Evolutionary conservation across 768 basidiomycete genomes (phyloP), one percentile per base, ranked within the genome.

Genomic region (Dendrothele bispora): DNA sequence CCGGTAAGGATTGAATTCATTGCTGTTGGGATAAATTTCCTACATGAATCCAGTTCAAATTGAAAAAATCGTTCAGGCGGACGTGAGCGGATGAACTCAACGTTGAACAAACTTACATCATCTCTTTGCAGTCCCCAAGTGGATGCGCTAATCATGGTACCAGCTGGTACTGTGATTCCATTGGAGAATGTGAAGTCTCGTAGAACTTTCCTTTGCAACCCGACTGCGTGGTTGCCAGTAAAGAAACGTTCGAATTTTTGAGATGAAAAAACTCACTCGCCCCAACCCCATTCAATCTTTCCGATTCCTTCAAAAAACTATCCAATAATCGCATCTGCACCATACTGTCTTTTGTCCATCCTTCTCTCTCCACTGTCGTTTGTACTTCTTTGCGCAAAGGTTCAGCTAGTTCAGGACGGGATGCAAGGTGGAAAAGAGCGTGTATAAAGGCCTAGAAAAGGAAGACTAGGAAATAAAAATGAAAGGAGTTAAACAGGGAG

Each of bases 1-100:
- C 5, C 80, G 71, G 61, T 78, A 78, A 0, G 71, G 72, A 32
- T 75, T 62, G 46, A 83, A 74, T 2, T 61, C 58, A 25, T 62
- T 55, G 0, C 80, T 61, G 41, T 75, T 64, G n/a, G 61, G 51
- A 53, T 80, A 83, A 18, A 64, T 55, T n/a, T 60, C 61, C 66
- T 65, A 30, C 7, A n/a, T n/a, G n/a, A n/a, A n/a, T n/a, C n/a
- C n/a, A n/a, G n/a, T n/a, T n/a, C n/a, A n/a, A n/a, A n/a, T n/a
- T n/a, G n/a, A n/a, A n/a, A n/a, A n/a, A n/a, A n/a, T n/a, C n/a
- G n/a, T n/a, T n/a, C n/a, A n/a, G n/a, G n/a, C n/a, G n/a, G n/a
- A n/a, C n/a, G n/a, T n/a, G n/a, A n/a, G n/a, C n/a, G n/a, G n/a
- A n/a, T n/a, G n/a, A n/a, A n/a, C n/a, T n/a, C n/a, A n/a, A n/a